These are phyloP conservation scores for Pisolithus marmoratus DNA, from an alignment of 768 basidiomycete genomes.

Conservation along the genomic window DNA sequence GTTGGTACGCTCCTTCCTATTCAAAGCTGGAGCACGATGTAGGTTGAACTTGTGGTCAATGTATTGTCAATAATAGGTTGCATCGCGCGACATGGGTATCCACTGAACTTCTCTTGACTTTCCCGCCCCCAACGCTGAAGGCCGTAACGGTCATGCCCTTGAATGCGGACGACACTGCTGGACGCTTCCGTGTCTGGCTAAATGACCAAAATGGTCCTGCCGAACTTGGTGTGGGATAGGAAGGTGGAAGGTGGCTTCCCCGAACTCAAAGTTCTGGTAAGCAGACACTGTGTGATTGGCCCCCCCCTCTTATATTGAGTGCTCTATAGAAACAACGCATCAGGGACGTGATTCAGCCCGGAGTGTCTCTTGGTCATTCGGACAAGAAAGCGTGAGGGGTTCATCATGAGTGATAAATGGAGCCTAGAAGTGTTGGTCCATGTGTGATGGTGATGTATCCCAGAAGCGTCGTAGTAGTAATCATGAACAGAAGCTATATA, in stretches of 20 bases:
- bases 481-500: no score
- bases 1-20: constrained; percentile 54
- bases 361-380: constrained; percentile 81
- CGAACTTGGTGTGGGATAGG: constrained; percentile 76
- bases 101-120: constrained; percentile 87
- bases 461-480: background rate
- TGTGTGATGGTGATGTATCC: background rate
- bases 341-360: constrained; percentile 78
- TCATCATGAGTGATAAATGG: no score
- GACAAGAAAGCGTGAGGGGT: constrained; percentile 44
- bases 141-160: constrained; percentile 69
- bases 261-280: constrained; percentile 77
- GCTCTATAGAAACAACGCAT: constrained; percentile 76
- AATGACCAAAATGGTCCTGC: constrained; percentile 29
- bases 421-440: no score
- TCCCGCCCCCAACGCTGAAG: constrained; percentile 69
- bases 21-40: background rate
- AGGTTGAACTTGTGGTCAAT: background rate
- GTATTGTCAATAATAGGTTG: constrained; percentile 47
- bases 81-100: constrained; percentile 93
- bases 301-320: constrained; percentile 4
- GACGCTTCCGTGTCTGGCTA: constrained; percentile 90
- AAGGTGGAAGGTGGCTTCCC: constrained; percentile 91
- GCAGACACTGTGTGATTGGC: constrained; percentile 18
- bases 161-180: constrained; percentile 76